phyloP scores from a whole-genome alignment of 371 early-diverging fungal species.

The Saksenaea vasiformis region DNA sequence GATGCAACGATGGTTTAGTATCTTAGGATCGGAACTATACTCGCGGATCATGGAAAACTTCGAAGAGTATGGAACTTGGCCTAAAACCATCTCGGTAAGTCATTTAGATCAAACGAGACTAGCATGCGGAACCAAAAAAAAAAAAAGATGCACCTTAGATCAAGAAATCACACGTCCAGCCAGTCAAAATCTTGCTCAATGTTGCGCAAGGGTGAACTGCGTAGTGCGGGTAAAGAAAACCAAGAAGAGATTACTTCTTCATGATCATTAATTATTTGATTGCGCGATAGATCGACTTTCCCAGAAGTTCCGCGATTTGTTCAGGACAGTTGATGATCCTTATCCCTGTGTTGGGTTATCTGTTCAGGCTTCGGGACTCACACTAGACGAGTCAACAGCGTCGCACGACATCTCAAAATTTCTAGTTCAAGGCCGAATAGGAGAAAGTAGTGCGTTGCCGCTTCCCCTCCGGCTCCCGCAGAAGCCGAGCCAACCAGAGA shows the following conservation, averaged over 20 bases:
- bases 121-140: neutral
- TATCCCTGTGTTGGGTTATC: constrained; percentile 44
- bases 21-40: constrained; percentile 60
- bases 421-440: constrained; percentile 18
- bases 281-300: constrained; percentile 20
- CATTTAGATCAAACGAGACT: neutral
- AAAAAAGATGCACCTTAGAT: neutral
- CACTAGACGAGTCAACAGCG: constrained; percentile 22
- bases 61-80: constrained; percentile 57
- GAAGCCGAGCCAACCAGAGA: neutral
- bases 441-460: neutral
- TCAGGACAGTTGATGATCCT: constrained; percentile 19
- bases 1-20: constrained; percentile 56
- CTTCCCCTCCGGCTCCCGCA: neutral
- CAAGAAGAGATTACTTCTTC: neutral
- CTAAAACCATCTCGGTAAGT: constrained; percentile 45
- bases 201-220: constrained; percentile 17
- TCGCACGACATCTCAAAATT: constrained; percentile 36
- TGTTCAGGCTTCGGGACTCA: constrained; percentile 30
- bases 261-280: no score
- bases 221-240: constrained; percentile 20
- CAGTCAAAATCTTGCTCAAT: constrained; percentile 33
- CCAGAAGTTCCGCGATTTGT: constrained; percentile 24
- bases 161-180: neutral
- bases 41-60: constrained; percentile 50